Conservation (phyloP, 179 eudicot genomes). For the Silene noctiflora region DNA sequence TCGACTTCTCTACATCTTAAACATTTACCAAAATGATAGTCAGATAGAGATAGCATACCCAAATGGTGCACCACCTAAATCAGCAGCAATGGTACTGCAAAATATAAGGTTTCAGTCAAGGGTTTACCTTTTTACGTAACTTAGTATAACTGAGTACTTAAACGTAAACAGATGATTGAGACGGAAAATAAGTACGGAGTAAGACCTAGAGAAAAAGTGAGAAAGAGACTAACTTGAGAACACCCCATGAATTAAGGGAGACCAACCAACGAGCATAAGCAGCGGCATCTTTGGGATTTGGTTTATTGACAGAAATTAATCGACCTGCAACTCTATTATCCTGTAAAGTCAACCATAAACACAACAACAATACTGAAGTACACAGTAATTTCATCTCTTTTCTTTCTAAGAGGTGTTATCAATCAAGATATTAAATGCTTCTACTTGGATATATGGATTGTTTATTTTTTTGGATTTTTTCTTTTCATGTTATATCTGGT, state of each 20-base stretch:
- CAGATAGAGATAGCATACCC: constrained; percentile 27
- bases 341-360: not conserved
- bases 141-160: not conserved
- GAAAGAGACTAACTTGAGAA: constrained; percentile 38
- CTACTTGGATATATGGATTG: no score
- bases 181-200: not conserved
- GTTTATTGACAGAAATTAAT: constrained; percentile 34
- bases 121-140: no score
- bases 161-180: not conserved
- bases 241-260: constrained; percentile 58
- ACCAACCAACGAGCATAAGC: constrained; percentile 62
- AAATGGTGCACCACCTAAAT: constrained; percentile 85
- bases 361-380: not conserved
- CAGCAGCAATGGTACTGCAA: constrained; percentile 77
- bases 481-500: no score
- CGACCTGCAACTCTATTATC: constrained; percentile 27
- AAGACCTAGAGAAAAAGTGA: not conserved
- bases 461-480: no score
- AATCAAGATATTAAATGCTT: no score
- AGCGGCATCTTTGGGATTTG: constrained; percentile 37
- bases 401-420: not conserved
- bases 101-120: not conserved
- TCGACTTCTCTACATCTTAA: not conserved
- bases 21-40: not conserved
- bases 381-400: not conserved